Evolutionary conservation across 805 yeast genomes (phyloP).

Genomic region (Saturnispora besseyi): DNA sequence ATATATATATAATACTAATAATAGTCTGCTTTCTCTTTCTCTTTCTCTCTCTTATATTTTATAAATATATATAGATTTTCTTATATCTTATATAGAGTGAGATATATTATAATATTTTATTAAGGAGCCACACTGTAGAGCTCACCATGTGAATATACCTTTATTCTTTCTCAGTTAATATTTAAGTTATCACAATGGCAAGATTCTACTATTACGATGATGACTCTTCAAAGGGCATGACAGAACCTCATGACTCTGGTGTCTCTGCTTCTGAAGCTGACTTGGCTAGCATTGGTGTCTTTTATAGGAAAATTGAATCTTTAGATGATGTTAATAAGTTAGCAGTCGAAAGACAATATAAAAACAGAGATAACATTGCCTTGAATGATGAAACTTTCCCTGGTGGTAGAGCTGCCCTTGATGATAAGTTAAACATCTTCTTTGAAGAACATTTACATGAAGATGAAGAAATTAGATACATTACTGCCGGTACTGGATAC

Average conservation of each 20-base stretch:
- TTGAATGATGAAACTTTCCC: slow-evolving; percentile 54
- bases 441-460: slow-evolving; percentile 88
- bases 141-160: not conserved
- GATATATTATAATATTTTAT: no score
- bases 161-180: not conserved
- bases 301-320: slow-evolving; percentile 44
- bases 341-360: slow-evolving; percentile 65
- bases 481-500: slow-evolving; percentile 82
- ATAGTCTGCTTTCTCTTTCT: not conserved
- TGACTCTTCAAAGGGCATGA: slow-evolving; percentile 46
- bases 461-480: slow-evolving; percentile 92
- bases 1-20: not conserved
- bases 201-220: slow-evolving; percentile 55
- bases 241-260: slow-evolving; percentile 70
- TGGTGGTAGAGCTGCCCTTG: slow-evolving; percentile 50
- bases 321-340: slow-evolving; percentile 51
- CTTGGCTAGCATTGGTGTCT: slow-evolving; percentile 56
- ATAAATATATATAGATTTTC: no score
- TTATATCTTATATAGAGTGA: no score
- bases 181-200: slow-evolving; percentile 9
- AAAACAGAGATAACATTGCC: slow-evolving; percentile 65
- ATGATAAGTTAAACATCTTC: slow-evolving; percentile 58
- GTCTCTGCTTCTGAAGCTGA: slow-evolving; percentile 39
- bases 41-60: not conserved
- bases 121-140: not conserved